Evolutionary conservation across 139 green algal genomes (phyloP).

Genomic region (Tetraselmis striata): DNA sequence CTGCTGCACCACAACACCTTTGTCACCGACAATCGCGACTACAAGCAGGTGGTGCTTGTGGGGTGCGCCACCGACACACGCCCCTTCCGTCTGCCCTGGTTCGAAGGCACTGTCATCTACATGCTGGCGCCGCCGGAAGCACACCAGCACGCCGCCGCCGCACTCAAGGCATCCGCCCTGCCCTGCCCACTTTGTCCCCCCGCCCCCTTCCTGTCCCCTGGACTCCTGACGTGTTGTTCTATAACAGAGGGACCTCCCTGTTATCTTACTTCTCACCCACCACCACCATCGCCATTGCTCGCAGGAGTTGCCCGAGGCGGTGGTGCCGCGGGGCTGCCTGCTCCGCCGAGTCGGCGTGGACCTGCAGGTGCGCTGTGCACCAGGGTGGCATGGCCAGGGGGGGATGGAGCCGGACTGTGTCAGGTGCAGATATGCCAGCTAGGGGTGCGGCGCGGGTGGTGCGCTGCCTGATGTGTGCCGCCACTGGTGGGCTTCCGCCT

Average conservation of each 20-base stretch:
- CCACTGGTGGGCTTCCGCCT: too few relatives aligned
- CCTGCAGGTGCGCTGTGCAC: slow-evolving; percentile 16
- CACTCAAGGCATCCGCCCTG: slow-evolving; percentile 23
- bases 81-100: slow-evolving; percentile 57
- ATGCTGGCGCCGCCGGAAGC: slow-evolving; percentile 45
- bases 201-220: too few relatives aligned
- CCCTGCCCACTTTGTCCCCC: too few relatives aligned
- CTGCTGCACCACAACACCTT: slow-evolving; percentile 27
- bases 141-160: slow-evolving; percentile 38
- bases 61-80: slow-evolving; percentile 64
- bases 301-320: not conserved
- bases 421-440: too few relatives aligned
- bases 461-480: too few relatives aligned
- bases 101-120: slow-evolving; percentile 61
- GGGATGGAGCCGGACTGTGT: too few relatives aligned
- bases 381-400: not conserved
- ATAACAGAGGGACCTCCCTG: too few relatives aligned
- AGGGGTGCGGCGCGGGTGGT: too few relatives aligned
- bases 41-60: slow-evolving; percentile 54
- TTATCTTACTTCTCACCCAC: not conserved
- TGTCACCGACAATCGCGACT: slow-evolving; percentile 13
- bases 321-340: slow-evolving; percentile 50
- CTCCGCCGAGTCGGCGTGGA: slow-evolving; percentile 43
- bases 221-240: too few relatives aligned
- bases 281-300: not conserved